Conservation (phyloP, 75 land plant species). For the Pinus taeda region DNA sequence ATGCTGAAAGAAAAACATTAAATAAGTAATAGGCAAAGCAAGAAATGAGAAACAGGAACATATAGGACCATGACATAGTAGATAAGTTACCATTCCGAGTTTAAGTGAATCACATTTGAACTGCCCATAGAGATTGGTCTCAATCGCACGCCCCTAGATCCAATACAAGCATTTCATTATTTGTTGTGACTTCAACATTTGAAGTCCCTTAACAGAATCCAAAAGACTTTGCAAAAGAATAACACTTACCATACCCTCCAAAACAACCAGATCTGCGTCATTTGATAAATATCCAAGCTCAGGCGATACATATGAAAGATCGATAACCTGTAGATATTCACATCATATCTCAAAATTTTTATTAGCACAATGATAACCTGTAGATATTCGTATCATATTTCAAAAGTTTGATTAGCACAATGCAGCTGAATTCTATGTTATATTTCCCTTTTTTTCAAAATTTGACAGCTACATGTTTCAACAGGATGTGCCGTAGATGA, state of each 20-base stretch:
- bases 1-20: no score
- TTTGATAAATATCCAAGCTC: slow-evolving; percentile 75
- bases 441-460: no score
- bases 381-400: background rate
- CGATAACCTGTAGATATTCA: slow-evolving; percentile 70
- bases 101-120: slow-evolving; percentile 93
- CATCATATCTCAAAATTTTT: background rate
- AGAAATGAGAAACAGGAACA: background rate
- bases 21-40: background rate
- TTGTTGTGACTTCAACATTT: background rate
- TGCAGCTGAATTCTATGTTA: no score
- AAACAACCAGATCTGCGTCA: slow-evolving; percentile 92
- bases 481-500: background rate
- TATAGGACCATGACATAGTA: background rate
- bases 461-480: no score
- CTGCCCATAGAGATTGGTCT: slow-evolving; percentile 92
- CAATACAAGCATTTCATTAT: background rate
- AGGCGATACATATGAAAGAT: slow-evolving; percentile 76
- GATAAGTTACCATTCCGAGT: slow-evolving; percentile 79
- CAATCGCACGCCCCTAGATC: slow-evolving; percentile 88
- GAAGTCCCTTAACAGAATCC: background rate
- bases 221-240: background rate
- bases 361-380: slow-evolving; percentile 59
- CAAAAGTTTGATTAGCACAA: background rate
- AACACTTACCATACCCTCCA: slow-evolving; percentile 94